These are phyloP conservation scores for Peterozyma toletana DNA, from an alignment of 805 yeast species.

Conservation along the genomic window DNA sequence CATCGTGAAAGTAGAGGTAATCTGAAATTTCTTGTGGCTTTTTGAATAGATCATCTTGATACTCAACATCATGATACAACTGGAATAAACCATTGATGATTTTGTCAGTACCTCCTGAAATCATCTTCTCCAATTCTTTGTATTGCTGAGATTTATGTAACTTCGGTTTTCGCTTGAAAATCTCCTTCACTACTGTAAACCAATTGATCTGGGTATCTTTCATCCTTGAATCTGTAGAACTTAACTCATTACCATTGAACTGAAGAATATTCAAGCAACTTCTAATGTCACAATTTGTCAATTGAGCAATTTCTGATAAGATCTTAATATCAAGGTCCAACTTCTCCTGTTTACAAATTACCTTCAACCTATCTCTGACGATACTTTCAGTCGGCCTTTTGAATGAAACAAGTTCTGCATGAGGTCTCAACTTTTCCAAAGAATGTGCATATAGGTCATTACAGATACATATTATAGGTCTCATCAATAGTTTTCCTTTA, in stretches of 20 bases:
- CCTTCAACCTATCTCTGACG: conserved; percentile 38
- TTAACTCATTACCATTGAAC: conserved; percentile 35
- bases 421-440: conserved; percentile 65
- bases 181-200: conserved; percentile 54
- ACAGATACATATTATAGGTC: conserved; percentile 91
- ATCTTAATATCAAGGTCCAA: conserved; percentile 38
- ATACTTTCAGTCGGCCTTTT: conserved; percentile 46
- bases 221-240: conserved; percentile 17
- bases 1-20: conserved; percentile 72
- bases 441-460: conserved; percentile 77
- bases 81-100: conserved; percentile 69
- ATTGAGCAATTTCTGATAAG: conserved; percentile 57
- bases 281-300: conserved; percentile 78
- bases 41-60: conserved; percentile 53
- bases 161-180: conserved; percentile 49
- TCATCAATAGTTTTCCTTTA: conserved; percentile 38
- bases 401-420: conserved; percentile 66
- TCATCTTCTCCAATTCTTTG: conserved; percentile 32
- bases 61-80: conserved; percentile 50
- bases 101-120: conserved; percentile 51
- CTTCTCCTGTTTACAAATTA: conserved; percentile 49
- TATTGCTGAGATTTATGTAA: conserved; percentile 40
- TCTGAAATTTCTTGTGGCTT: conserved; percentile 62
- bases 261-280: conserved; percentile 81
- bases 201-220: conserved; percentile 65